Evolutionary conservation across 306 rosid species (phyloP).

Genomic region (Prunus armeniaca): DNA sequence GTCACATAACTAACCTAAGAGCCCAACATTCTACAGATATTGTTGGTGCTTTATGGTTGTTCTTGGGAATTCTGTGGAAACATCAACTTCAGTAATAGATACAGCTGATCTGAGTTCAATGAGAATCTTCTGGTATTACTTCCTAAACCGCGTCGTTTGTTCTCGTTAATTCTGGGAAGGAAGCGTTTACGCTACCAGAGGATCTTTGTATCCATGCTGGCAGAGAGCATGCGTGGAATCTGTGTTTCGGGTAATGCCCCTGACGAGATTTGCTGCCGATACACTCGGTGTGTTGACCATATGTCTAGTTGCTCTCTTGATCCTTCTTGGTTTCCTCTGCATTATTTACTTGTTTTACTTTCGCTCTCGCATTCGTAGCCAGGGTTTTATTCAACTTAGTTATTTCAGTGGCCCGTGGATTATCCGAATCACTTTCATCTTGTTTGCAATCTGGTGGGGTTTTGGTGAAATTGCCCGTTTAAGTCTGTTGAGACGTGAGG

Average conservation of each 20-base stretch:
- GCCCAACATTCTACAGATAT: slow-evolving; percentile 14
- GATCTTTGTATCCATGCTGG: slow-evolving; percentile 92
- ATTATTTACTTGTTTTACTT: slow-evolving; percentile 80
- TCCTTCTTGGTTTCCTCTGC: slow-evolving; percentile 81
- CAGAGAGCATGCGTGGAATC: slow-evolving; percentile 99
- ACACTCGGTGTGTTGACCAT: slow-evolving; percentile 97
- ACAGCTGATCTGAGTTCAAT: slow-evolving; percentile 29
- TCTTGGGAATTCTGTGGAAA: slow-evolving; percentile 18
- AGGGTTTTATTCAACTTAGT: slow-evolving; percentile 62
- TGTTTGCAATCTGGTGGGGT: slow-evolving; percentile 94
- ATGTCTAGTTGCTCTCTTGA: slow-evolving; percentile 80
- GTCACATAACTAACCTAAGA: slow-evolving; percentile 19
- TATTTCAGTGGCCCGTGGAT: slow-evolving; percentile 99
- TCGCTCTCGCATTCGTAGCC: slow-evolving; percentile 68
- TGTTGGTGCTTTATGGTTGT: slow-evolving; percentile 21
- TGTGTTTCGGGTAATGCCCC: slow-evolving; percentile 99
- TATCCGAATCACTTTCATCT: slow-evolving; percentile 69
- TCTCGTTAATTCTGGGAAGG: slow-evolving; percentile 38
- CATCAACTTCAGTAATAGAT: slow-evolving; percentile 14
- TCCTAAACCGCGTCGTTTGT: slow-evolving; percentile 19
- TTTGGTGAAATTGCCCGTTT: slow-evolving; percentile 79
- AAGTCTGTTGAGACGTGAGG: slow-evolving; percentile 59
- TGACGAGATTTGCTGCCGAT: slow-evolving; percentile 93
- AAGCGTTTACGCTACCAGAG: slow-evolving; percentile 42
- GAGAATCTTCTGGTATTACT: slow-evolving; percentile 33